phyloP scores from a whole-genome alignment of 1,284 basidiomycete species.

The Microbotryum lychnidis-dioicae region DNA sequence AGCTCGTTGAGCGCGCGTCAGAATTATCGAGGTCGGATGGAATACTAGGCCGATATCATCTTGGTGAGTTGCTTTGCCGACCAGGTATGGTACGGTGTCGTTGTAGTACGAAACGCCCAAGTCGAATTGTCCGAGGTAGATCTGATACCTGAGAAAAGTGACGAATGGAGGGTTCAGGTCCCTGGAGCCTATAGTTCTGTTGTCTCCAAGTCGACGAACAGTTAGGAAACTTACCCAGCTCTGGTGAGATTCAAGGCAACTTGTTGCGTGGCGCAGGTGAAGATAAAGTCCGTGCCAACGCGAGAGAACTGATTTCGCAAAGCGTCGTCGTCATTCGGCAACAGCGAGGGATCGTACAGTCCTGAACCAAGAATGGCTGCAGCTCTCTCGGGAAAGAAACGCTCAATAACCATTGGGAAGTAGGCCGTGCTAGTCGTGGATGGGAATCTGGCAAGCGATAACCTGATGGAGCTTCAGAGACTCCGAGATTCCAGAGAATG shows the following conservation, averaged over 20 bases:
- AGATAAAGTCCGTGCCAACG: conserved; percentile 27
- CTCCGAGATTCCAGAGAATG: too few relatives aligned
- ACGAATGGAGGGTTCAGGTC: too few relatives aligned
- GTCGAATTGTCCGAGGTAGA: conserved; percentile 31
- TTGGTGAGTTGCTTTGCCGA: conserved; percentile 10
- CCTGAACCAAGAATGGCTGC: conserved; percentile 12
- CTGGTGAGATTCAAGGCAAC: conserved; percentile 14
- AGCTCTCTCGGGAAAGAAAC: conserved; percentile 1
- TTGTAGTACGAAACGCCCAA: conserved; percentile 11
- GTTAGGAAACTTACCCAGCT: background rate
- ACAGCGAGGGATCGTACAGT: conserved; percentile 11
- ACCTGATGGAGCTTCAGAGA: too few relatives aligned
- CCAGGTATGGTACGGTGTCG: background rate
- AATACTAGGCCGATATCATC: conserved; percentile 31
- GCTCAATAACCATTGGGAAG: background rate
- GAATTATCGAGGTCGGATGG: background rate
- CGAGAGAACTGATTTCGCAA: conserved; percentile 3
- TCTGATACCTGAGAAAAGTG: background rate
- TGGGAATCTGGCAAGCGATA: background rate
- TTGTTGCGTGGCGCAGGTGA: conserved; percentile 26
- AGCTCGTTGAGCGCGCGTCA: conserved; percentile 6
- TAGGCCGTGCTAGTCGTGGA: background rate
- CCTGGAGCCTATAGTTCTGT: too few relatives aligned
- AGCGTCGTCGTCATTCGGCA: conserved; percentile 1
- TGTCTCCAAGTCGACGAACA: too few relatives aligned